A percentile compares a stretch with the other conserved stretches of the same genome.
Evolutionary conservation across 2,329 filamentous ascomycete genomes (phyloP).

Genomic region (Celoporthe dispersa): DNA sequence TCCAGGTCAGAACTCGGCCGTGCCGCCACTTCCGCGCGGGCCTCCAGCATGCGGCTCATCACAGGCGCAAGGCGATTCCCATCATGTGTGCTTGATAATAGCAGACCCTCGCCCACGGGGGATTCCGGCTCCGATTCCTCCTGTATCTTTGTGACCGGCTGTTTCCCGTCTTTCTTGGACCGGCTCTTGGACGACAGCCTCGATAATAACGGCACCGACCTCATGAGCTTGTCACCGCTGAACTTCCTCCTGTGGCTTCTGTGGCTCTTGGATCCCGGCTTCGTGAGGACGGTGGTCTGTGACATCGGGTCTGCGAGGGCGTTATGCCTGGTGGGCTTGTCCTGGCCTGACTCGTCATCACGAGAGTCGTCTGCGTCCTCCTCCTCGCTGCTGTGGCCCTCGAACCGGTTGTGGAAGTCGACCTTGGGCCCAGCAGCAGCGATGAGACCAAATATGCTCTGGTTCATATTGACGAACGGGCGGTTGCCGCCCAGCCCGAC

Average conservation of each 20-base stretch:
- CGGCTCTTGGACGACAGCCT: conserved; percentile 46
- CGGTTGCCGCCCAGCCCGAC: conserved; percentile 48
- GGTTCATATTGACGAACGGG: conserved; percentile 76
- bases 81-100: conserved; percentile 33
- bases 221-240: conserved; percentile 68
- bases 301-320: conserved; percentile 36
- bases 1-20: conserved; percentile 63
- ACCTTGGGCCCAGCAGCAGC: conserved; percentile 83
- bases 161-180: conserved; percentile 48
- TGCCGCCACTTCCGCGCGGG: conserved; percentile 65
- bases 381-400: conserved; percentile 79
- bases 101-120: conserved; percentile 30
- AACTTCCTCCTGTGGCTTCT: conserved; percentile 60
- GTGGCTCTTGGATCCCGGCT: conserved; percentile 33
- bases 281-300: conserved; percentile 47
- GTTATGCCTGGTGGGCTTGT: conserved; percentile 12
- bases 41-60: conserved; percentile 78
- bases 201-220: conserved; percentile 66
- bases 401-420: conserved; percentile 81
- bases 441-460: conserved; percentile 92
- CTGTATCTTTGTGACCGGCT: conserved; percentile 43
- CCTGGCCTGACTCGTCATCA: conserved; percentile 34
- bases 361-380: conserved; percentile 63
- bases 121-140: conserved; percentile 38
- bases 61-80: conserved; percentile 66